Conservation (phyloP, 805 yeast species). For the Cyberlindnera lachancei region DNA sequence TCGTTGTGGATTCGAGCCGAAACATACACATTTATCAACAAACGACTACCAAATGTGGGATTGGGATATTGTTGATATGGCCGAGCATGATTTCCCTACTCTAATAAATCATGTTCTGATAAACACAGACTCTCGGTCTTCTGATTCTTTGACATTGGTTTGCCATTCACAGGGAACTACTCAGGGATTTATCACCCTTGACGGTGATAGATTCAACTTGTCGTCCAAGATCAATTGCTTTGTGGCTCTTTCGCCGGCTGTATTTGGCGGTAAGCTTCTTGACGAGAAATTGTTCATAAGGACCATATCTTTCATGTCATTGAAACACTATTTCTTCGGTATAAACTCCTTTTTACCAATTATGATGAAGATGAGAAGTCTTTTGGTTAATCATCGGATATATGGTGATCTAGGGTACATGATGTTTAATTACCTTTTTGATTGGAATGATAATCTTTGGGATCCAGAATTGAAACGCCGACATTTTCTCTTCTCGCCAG, state of each 20-base stretch:
- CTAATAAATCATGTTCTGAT: slow-evolving; percentile 54
- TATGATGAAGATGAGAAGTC: slow-evolving; percentile 51
- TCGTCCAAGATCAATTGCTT: slow-evolving; percentile 57
- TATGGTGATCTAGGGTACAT: slow-evolving; percentile 64
- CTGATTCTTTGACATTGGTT: slow-evolving; percentile 46
- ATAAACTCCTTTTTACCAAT: slow-evolving; percentile 69
- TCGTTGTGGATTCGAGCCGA: slow-evolving; percentile 76
- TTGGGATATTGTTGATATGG: slow-evolving; percentile 88
- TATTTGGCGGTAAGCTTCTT: slow-evolving; percentile 75
- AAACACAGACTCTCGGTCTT: slow-evolving; percentile 24
- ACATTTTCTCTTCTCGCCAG: slow-evolving; percentile 82
- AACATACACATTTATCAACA: slow-evolving; percentile 43
- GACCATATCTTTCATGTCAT: slow-evolving; percentile 49
- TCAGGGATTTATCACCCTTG: slow-evolving; percentile 66
- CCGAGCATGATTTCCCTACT: slow-evolving; percentile 67
- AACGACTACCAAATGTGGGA: slow-evolving; percentile 67
- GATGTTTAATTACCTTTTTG: slow-evolving; percentile 81
- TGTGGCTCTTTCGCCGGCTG: slow-evolving; percentile 83
- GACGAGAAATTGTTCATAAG: slow-evolving; percentile 54
- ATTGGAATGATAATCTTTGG: slow-evolving; percentile 82
- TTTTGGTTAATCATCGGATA: slow-evolving; percentile 40
- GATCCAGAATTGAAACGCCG: slow-evolving; percentile 57
- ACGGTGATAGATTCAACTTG: slow-evolving; percentile 37
- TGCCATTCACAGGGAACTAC: slow-evolving; percentile 96
- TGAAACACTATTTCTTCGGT: slow-evolving; percentile 57